Percentiles rank a stretch among this genome's conserved stretches.
Conservation (phyloP, 2,329 filamentous ascomycete species). For the Apiospora aurea region DNA sequence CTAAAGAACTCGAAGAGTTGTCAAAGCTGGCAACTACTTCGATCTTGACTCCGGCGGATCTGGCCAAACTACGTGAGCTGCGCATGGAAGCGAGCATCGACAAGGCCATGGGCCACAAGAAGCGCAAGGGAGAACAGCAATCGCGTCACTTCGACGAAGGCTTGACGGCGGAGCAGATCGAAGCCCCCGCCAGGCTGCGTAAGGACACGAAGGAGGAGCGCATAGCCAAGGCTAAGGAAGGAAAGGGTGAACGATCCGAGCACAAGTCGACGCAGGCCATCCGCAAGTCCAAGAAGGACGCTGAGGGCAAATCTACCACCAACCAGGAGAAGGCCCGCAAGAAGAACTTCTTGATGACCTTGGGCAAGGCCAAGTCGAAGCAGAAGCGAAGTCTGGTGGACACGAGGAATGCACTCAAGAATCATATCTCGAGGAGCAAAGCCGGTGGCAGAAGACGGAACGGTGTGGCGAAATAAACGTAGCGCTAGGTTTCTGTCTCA, state of each 20-base stretch:
- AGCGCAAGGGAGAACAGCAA: slow-evolving; percentile 56
- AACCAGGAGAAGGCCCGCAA: slow-evolving; percentile 96
- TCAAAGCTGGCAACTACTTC: slow-evolving; percentile 88
- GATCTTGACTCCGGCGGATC: slow-evolving; percentile 93
- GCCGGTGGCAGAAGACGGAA: slow-evolving; percentile 85
- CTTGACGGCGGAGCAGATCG: slow-evolving; percentile 89
- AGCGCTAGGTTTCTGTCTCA: not conserved
- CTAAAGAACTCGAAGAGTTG: slow-evolving; percentile 54
- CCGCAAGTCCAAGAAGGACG: slow-evolving; percentile 84
- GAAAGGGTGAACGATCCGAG: slow-evolving; percentile 77
- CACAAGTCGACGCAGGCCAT: slow-evolving; percentile 88
- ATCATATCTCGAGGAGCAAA: slow-evolving; percentile 84
- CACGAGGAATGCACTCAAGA: slow-evolving; percentile 79
- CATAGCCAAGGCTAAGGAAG: slow-evolving; percentile 81
- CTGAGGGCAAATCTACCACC: slow-evolving; percentile 92
- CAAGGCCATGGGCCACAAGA: slow-evolving; percentile 61
- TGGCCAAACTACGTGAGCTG: slow-evolving; percentile 93
- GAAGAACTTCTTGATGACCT: slow-evolving; percentile 99
- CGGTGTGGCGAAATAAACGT: slow-evolving; percentile 38
- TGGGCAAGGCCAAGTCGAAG: slow-evolving; percentile 95
- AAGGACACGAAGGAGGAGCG: slow-evolving; percentile 92
- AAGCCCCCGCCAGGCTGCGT: slow-evolving; percentile 80
- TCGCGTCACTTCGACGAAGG: slow-evolving; percentile 82
- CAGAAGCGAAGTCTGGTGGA: slow-evolving; percentile 92
- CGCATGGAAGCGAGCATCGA: slow-evolving; percentile 76